Base-by-base conservation (phyloP, 2,329 filamentous ascomycete species). In the Fusarium graminum region DNA sequence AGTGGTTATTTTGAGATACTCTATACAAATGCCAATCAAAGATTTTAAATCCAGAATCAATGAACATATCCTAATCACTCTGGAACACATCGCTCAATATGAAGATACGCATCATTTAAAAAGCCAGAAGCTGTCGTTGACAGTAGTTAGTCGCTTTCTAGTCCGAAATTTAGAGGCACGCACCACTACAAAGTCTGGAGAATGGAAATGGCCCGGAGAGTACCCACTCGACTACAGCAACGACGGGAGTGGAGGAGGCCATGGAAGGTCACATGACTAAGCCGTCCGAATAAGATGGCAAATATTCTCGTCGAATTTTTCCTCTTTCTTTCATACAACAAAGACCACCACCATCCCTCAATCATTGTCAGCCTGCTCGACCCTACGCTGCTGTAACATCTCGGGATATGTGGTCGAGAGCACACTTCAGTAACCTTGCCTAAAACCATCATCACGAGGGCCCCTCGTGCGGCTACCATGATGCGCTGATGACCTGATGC, bases 391-490 rank as follows among this genome's bases (percentile, higher is more conserved):
- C 82, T 85, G 85, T 77, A 68, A 72, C 80, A 81, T 82, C 42
- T 77, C 79, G 78, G 80, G 82, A 82, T 82, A 77, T 59, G 82
- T 83, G 80, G 86, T 86, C 85, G 75, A 88, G 86, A 88, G 74
- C 69, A 80, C 85, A 77, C 77, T 75, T 68, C 74, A 78, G 77
- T 67, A 82, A 84, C 84, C 80, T 86, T 87, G 84, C 80, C 81
- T 83, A 88, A 88, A 88, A 88, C 86, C 86, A 88, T 88, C 79
- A 82, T 87, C 85, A 87, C 84, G 86, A 88, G 86, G 85, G 86
- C 85, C 86, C 84, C 84, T 83, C 77, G 84, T 76, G 84, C 79
- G 85, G 85, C 84, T 81, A 74, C 85, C 86, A 88, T 87, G 86
- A 88, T 86, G 82, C 84, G 86, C 72, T 86, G 86, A 88, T 88